A percentile compares a stretch with the other conserved stretches of the same genome.
Evolutionary conservation across 1,139 yeast genomes (phyloP).

Genomic region (Blastobotrys indianensis): DNA sequence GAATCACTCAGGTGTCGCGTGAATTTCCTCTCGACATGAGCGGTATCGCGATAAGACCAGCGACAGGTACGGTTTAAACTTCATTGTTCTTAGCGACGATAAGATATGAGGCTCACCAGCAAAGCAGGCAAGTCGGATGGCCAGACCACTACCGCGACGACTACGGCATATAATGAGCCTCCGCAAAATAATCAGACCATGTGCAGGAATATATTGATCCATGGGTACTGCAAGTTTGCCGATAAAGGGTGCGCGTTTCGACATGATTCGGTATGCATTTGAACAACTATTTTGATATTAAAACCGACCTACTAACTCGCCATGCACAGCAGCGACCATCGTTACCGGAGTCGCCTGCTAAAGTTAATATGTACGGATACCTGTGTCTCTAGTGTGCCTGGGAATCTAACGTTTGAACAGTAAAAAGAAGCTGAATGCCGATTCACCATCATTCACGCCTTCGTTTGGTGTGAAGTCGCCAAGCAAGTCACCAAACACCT

Average conservation of each 20-base stretch:
- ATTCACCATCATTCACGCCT: constrained; percentile 65
- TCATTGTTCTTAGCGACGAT: background rate
- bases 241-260: constrained; percentile 85
- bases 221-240: constrained; percentile 85
- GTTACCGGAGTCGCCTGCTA: background rate
- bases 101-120: no score
- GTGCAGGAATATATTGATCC: constrained; percentile 77
- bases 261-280: constrained; percentile 44
- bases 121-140: constrained; percentile 1
- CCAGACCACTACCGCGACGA: background rate
- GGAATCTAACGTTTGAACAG: constrained; percentile 1
- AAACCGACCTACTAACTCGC: background rate
- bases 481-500: constrained; percentile 17
- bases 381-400: background rate
- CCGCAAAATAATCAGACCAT: constrained; percentile 50
- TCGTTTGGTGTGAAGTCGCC: constrained; percentile 8
- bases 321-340: background rate
- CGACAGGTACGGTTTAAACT: background rate
- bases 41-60: constrained; percentile 7
- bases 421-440: constrained; percentile 50
- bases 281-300: no score
- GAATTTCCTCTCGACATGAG: constrained; percentile 1
- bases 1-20: no score
- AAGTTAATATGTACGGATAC: background rate
- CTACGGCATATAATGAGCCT: background rate